These are phyloP conservation scores for Hericium erinaceus DNA, from an alignment of 768 basidiomycete genomes.

Conservation along the genomic window DNA sequence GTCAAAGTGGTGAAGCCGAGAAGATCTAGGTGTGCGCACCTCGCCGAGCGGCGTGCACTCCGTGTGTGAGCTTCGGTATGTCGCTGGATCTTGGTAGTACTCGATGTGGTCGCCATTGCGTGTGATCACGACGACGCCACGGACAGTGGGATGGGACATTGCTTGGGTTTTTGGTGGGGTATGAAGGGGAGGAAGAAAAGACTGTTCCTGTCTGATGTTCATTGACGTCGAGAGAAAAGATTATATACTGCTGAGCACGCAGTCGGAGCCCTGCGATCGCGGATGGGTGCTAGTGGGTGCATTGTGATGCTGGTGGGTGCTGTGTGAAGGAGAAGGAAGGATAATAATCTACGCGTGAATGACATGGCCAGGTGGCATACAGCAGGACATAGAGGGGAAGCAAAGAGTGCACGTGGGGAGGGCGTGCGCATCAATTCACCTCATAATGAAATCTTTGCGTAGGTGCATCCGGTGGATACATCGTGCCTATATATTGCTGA, in stretches of 20 bases:
- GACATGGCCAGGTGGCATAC: neutral
- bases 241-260: slow-evolving; percentile 1
- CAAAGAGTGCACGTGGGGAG: too few relatives aligned
- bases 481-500: too few relatives aligned
- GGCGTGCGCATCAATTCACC: too few relatives aligned
- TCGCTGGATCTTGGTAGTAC: slow-evolving; percentile 63
- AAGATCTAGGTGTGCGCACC: slow-evolving; percentile 27
- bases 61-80: slow-evolving; percentile 51
- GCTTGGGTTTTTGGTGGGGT: slow-evolving; percentile 1
- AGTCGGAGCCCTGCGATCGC: neutral
- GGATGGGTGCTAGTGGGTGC: neutral
- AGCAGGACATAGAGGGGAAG: too few relatives aligned
- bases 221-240: neutral
- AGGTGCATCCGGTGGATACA: too few relatives aligned
- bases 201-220: slow-evolving; percentile 11
- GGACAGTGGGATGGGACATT: slow-evolving; percentile 43
- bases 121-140: slow-evolving; percentile 69
- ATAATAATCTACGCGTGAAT: slow-evolving; percentile 8
- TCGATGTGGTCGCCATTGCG: slow-evolving; percentile 70
- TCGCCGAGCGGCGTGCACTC: slow-evolving; percentile 72
- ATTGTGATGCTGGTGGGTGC: neutral
- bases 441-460: too few relatives aligned
- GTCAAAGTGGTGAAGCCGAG: neutral
- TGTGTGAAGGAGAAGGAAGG: neutral
- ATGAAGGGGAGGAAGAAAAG: slow-evolving; percentile 8